Evolutionary conservation across 2,329 filamentous ascomycete species (phyloP).

Genomic region (Niveomyces coronatus): DNA sequence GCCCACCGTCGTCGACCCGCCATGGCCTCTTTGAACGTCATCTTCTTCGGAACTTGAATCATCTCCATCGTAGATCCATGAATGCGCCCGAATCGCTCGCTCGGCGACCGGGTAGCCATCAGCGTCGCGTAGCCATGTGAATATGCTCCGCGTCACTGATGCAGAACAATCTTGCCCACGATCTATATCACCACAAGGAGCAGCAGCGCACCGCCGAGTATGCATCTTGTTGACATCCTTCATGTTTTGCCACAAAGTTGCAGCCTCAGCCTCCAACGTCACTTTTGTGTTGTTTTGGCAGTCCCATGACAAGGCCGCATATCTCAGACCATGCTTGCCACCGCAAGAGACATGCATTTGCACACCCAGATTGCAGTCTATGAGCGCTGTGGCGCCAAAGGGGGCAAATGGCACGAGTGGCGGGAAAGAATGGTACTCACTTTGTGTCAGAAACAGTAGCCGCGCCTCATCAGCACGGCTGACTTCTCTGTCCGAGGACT

Average conservation of each 20-base stretch:
- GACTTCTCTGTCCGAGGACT: neutral
- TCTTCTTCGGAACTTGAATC: slow-evolving; percentile 10
- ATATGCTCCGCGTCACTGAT: slow-evolving; percentile 8
- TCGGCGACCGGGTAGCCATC: slow-evolving; percentile 10
- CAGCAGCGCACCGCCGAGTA: too few species aligned
- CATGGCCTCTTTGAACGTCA: slow-evolving; percentile 1
- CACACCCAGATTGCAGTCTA: slow-evolving; percentile 11
- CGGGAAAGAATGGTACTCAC: neutral
- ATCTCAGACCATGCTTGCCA: slow-evolving; percentile 9
- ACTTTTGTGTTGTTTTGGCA: slow-evolving; percentile 1
- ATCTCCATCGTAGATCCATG: slow-evolving; percentile 9
- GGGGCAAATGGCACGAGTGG: slow-evolving; percentile 9
- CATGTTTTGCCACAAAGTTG: slow-evolving; percentile 14
- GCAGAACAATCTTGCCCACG: neutral
- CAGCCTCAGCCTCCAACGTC: slow-evolving; percentile 42
- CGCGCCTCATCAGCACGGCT: slow-evolving; percentile 9
- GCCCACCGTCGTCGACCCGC: neutral
- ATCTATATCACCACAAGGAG: slow-evolving; percentile 1
- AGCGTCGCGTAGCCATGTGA: slow-evolving; percentile 8
- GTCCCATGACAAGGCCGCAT: slow-evolving; percentile 7
- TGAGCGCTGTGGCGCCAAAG: slow-evolving; percentile 3
- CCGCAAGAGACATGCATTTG: slow-evolving; percentile 8
- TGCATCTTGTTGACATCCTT: neutral
- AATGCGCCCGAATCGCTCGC: slow-evolving; percentile 7
- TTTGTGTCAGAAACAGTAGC: slow-evolving; percentile 9